These are phyloP conservation scores for Periconia digitata DNA, from an alignment of 2,329 filamentous ascomycete genomes.

Conservation along the genomic window DNA sequence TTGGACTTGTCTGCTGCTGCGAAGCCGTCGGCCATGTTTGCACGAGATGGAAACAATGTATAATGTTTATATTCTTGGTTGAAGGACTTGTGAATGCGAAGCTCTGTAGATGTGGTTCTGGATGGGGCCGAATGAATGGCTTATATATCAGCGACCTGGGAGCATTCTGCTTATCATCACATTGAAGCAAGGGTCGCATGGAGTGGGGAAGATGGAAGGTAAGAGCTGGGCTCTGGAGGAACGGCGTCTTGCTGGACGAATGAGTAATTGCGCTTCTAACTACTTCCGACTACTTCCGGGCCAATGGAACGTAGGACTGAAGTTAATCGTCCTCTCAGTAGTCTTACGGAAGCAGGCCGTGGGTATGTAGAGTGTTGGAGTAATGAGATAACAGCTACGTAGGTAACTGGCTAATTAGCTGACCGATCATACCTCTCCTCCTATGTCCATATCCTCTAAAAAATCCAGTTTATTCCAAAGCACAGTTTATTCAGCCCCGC, in stretches of 20 bases:
- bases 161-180: not conserved
- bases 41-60: constrained; percentile 3
- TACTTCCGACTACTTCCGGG: too few species aligned
- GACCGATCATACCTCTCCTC: constrained; percentile 2
- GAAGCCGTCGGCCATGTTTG: constrained; percentile 4
- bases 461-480: not conserved
- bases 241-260: too few species aligned
- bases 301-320: too few species aligned
- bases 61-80: constrained; percentile 3
- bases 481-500: constrained; percentile 1
- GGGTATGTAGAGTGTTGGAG: constrained; percentile 2
- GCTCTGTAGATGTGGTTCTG: constrained; percentile 3
- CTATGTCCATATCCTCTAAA: constrained; percentile 2
- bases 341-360: constrained; percentile 2
- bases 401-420: constrained; percentile 3
- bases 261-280: too few species aligned
- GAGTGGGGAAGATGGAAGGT: constrained; percentile 3
- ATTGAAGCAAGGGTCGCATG: not conserved
- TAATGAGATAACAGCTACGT: constrained; percentile 5
- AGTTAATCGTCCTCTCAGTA: constrained; percentile 2
- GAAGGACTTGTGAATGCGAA: constrained; percentile 4
- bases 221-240: constrained; percentile 2
- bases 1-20: constrained; percentile 5
- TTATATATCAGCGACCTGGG: constrained; percentile 5
- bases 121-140: not conserved